Base-by-base conservation (phyloP, 2,329 filamentous ascomycete genomes). In the Colletotrichum lini region DNA sequence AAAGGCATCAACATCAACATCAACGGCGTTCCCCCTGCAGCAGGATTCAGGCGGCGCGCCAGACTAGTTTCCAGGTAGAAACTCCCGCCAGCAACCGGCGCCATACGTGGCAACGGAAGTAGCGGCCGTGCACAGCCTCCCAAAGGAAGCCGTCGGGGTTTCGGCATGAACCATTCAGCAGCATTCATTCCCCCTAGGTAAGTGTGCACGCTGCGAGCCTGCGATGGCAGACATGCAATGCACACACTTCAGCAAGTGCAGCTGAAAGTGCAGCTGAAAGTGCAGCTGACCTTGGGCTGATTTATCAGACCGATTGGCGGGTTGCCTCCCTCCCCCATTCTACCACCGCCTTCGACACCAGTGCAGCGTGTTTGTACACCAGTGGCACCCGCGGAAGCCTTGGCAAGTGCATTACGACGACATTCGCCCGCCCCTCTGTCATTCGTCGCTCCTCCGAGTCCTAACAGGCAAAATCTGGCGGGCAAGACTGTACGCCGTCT, bases 101-200 rank as follows among this genome's bases (percentile, higher is more conserved):
- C 61, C 56, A 50, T 45, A 57, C 50, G 64, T 70, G 67, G 67
- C 67, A 65, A 52, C 57, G 67, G 67, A 57, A 57, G 21, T 16
- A 18, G 62, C 64, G 50, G 67, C 57, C 57, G 57, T 67, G 67
- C 67, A 70, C 64, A 61, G 67, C 67, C 67, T 54, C 57, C 49
- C 12, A 35, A 35, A 40, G 45, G 47, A 45, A 56, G 44, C 23
- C 56, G 50, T 44, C 57, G 63, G 64, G 40, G 49, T 38, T 30
- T 70, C 63, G 67, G 67, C 64, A 52, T 35, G 30, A n/a, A 50
- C 18, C 42, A 23, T n/a, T 44, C n/a, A 26, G n/a, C 47, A 44
- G 18, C 35, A 50, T 7, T 4, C 10, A 21, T 16, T 35, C 15
- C 16, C 18, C 44, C 30, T 13, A 15, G 12, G 30, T 40, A 15